These are phyloP conservation scores for Cutaneotrichosporon sp. DNA, from an alignment of 1,284 basidiomycete species.

Conservation along the genomic window DNA sequence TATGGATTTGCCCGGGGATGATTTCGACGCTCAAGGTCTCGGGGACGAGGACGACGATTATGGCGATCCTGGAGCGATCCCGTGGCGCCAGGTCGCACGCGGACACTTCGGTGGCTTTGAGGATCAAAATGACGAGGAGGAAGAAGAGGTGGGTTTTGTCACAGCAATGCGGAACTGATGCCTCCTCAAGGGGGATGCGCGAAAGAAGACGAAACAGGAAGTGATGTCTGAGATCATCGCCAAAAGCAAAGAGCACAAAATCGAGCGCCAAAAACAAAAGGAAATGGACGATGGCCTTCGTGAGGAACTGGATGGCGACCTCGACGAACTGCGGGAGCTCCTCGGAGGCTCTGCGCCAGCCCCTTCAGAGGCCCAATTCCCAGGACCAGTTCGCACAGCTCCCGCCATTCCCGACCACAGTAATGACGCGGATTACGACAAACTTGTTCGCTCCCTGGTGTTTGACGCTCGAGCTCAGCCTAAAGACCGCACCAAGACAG, in stretches of 20 bases:
- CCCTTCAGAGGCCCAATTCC: conserved; percentile 30
- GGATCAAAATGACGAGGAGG: conserved; percentile 56
- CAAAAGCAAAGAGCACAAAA: conserved; percentile 89
- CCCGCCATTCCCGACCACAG: conserved; percentile 28
- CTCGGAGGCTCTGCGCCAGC: conserved; percentile 59
- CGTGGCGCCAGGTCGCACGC: conserved; percentile 59
- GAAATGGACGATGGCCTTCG: conserved; percentile 82
- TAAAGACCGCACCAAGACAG: conserved; percentile 92
- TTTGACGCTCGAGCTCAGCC: conserved; percentile 92
- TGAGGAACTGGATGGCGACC: conserved; percentile 80
- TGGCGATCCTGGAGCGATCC: conserved; percentile 64
- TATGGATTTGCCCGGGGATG: conserved; percentile 63
- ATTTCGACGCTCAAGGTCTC: conserved; percentile 75
- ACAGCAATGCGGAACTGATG: background rate
- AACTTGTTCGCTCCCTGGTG: conserved; percentile 82
- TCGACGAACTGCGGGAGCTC: conserved; percentile 73
- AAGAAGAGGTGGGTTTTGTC: conserved; percentile 36
- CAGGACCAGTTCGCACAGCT: conserved; percentile 50
- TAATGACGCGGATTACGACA: conserved; percentile 65
- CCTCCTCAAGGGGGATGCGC: conserved; percentile 40
- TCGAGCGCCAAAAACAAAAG: conserved; percentile 68
- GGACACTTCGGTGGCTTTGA: conserved; percentile 83
- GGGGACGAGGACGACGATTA: conserved; percentile 68
- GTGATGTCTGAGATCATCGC: conserved; percentile 98
- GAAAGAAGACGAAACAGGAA: conserved; percentile 87